A percentile compares a stretch with the other conserved stretches of the same genome.
phyloP scores from a whole-genome alignment of 257 asterid genomes.

The Capsicum pubescens region DNA sequence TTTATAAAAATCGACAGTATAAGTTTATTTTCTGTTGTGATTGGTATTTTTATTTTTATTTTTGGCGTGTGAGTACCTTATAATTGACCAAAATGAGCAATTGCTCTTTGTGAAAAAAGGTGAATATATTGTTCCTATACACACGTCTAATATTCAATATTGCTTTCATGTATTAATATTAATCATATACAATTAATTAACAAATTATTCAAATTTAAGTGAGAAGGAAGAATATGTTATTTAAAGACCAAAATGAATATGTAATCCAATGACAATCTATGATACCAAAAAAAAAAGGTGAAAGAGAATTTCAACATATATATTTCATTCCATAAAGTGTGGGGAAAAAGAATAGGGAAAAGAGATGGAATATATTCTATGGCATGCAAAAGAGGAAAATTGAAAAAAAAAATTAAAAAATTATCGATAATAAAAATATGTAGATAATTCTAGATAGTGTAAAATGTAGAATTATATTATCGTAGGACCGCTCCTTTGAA shows the following conservation, averaged over 20 bases:
- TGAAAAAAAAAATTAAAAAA: not conserved
- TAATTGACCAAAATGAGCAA: not conserved
- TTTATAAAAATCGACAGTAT: not conserved
- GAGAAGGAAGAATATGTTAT: not conserved
- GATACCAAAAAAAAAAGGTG: not conserved
- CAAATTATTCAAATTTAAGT: no score
- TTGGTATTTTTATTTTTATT: not conserved
- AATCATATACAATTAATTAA: not conserved
- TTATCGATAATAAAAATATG: not conserved
- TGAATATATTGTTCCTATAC: no score
- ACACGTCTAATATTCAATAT: no score
- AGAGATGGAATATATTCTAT: conserved; percentile 16
- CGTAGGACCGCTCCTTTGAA: not conserved
- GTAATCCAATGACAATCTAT: conserved; percentile 6
- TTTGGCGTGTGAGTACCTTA: conserved; percentile 29
- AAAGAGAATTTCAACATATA: conserved; percentile 14
- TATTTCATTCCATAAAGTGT: conserved; percentile 18
- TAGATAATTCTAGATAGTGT: not conserved
- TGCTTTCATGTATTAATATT: not conserved
- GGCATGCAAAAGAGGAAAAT: not conserved
- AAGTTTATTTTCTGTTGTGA: not conserved
- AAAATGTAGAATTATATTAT: not conserved
- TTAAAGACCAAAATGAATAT: conserved; percentile 20
- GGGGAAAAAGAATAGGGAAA: not conserved
- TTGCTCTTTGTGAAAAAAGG: not conserved